Base-by-base conservation (phyloP, 148 eudicot species). In the Rheum nobile region DNA sequence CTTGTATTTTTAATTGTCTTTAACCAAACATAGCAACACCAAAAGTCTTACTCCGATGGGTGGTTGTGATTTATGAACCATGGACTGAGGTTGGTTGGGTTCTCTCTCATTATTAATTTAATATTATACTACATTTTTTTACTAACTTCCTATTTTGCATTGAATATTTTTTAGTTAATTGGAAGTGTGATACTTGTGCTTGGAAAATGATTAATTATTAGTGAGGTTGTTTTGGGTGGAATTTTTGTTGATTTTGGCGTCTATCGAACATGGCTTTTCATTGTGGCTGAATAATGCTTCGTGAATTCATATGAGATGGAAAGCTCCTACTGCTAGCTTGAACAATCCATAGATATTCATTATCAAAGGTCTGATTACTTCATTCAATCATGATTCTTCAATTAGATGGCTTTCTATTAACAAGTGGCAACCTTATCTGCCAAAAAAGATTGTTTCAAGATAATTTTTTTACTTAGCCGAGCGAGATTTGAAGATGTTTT, bases 31-130 rank as follows among this genome's bases (percentile, higher is more conserved):
- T n/a, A n/a, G n/a, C n/a, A n/a, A n/a, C n/a, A n/a, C n/a, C n/a
- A n/a, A n/a, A n/a, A n/a, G n/a, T n/a, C n/a, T n/a, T n/a, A n/a
- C n/a, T n/a, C n/a, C n/a, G n/a, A n/a, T n/a, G n/a, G n/a, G n/a
- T n/a, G n/a, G n/a, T n/a, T n/a, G n/a, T n/a, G n/a, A n/a, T n/a
- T n/a, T n/a, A n/a, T n/a, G n/a, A n/a, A n/a, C n/a, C n/a, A 97
- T 79, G 98, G 98, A 77, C 97, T 97, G 14, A 91, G 98, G 98
- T 94, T 77, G 73, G 90, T n/a, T 21, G 77, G 77, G 31, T 59
- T 1, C 0, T 77, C 42, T 76, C 28, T 31, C 29, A 11, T 9
- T 68, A 50, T 8, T 50, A n/a, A 1, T 50, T 50, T 6, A n/a
- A 2, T 10, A 22, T 47, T 77, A 21, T 32, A 61, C 37, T 44